Evolutionary conservation across 2,329 filamentous ascomycete genomes (phyloP), one percentile per base, ranked within the genome.

Genomic region (Didymellaceae sp.): DNA sequence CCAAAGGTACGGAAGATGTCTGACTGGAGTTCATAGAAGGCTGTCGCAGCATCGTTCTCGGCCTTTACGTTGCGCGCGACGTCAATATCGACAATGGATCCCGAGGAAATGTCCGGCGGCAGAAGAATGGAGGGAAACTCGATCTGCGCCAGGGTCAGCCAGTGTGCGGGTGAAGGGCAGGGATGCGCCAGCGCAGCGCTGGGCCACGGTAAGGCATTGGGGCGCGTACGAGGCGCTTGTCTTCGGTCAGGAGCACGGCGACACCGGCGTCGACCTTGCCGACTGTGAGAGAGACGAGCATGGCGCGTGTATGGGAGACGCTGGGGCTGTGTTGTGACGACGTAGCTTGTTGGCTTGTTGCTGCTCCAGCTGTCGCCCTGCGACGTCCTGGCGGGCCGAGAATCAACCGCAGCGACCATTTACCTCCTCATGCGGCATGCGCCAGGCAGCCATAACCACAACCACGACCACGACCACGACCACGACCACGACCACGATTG

Each of bases 231-330:
- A 99, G 83, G 72, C 94, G 88, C 77, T 97, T 97, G 76, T 99
- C 94, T 72, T 96, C 89, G 38, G 94, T 99, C 70, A 99, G 80
- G 46, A 99, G 87, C 56, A 99, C 94, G 40, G 94, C 96, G 72
- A 99, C 93, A 77, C 94, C 94, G 68, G 94, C 94, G 77, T 99
- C 94, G 77, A 99, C 94, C 80, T 99, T 99, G 81, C 94, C 94
- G 76, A 99, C 94, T 41, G 93, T 97, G 72, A 99, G 83, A 62
- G 94, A 97, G 77, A 99, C 90, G 70, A 97, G 83, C 94, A 99
- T 97, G 41, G 73, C 82, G 63, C 22, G 54, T 33, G 7, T 6
- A 20, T 11, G 11, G 28, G 38, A 20, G 21, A 1, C 14, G 30
- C 39, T 31, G 44, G 30, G 38, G 28, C 31, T 22, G 30, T 46